Base-by-base conservation (phyloP, 1,284 basidiomycete species). In the Austropuccinia psidii region DNA sequence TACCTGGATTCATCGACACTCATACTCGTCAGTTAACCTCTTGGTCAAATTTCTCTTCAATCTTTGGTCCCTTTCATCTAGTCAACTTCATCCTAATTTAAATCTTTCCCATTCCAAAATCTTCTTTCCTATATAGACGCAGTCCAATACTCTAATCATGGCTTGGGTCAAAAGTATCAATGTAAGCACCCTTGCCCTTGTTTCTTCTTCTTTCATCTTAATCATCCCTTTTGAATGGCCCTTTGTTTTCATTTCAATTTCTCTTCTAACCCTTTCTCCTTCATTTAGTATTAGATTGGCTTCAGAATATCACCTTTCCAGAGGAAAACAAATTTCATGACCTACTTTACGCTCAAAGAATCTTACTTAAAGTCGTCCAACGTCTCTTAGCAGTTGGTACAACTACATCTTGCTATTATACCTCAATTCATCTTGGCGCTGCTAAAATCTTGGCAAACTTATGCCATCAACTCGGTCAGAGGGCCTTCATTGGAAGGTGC, bases 321-420 rank as follows among this genome's bases (percentile, higher is more conserved):
- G 75, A 78, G 31, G 80, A 80, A 72, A 65, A 73, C 33, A 75
- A 76, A 6, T 80, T 78, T 64, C 75, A 77, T 52, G 78, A 79
- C 78, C 73, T 74, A 75, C 29, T 55, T 60, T 61, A 75, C 76
- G 93, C 94, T 1, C 80, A 83, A 58, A 84, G 83, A 61, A 84
- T 88, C 0, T 98, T 97, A 79, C 80, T 83, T 24, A 84, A 85
- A 15, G 90, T 93, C 33, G 90, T 97, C 27, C 84, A 86, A 73
- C 85, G 90, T 19, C 85, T 88, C 27, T 85, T 98, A 52, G 85
- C 89, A 76, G 85, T 82, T 49, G 93, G 93, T 58, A 96, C 93
- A 0, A 95, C 93, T 0, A 96, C 93, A 0, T 91, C 89, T 77
- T 95, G 91, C 80, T 96, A 96, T 81, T 97, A 92, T 80, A 90